Percentiles rank a stretch among this genome's conserved stretches.
These are phyloP conservation scores for Cicer pinnatifidum DNA, from an alignment of 306 rosid species.

Conservation along the genomic window DNA sequence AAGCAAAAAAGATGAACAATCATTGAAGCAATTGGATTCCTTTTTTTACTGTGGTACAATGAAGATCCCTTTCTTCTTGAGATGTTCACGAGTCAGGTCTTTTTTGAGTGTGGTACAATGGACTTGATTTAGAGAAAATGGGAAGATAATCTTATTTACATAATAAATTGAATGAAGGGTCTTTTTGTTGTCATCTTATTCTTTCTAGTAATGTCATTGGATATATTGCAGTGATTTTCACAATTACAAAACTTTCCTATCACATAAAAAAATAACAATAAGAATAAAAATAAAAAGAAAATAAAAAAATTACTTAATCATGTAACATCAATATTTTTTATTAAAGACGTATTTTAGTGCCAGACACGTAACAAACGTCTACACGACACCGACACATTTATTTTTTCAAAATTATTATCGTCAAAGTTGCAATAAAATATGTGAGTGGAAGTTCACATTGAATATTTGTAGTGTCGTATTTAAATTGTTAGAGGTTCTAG, in stretches of 20 bases:
- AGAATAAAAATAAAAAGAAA: too few species aligned
- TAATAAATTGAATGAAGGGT: conserved; percentile 70
- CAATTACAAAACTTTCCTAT: conserved; percentile 68
- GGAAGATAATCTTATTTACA: conserved; percentile 79
- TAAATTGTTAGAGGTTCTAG: too few species aligned
- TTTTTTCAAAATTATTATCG: too few species aligned
- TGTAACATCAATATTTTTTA: too few species aligned
- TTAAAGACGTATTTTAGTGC: too few species aligned
- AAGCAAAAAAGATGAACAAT: conserved; percentile 64
- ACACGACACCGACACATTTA: too few species aligned
- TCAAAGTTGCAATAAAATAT: too few species aligned
- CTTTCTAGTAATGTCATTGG: conserved; percentile 69
- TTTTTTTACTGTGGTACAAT: conserved; percentile 47
- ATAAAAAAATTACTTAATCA: too few species aligned
- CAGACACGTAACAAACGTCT: too few species aligned
- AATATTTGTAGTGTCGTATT: too few species aligned
- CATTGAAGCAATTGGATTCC: conserved; percentile 56
- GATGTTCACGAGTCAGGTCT: conserved; percentile 61
- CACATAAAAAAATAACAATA: too few species aligned
- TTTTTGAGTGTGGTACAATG: conserved; percentile 70
- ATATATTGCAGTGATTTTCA: conserved; percentile 86
- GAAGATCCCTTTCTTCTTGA: conserved; percentile 70
- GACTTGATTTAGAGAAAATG: conserved; percentile 70
- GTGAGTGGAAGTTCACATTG: too few species aligned
- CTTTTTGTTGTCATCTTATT: conserved; percentile 76